These are phyloP conservation scores for Rhodotorula sp. DNA, from an alignment of 1,284 basidiomycete species.

Conservation along the genomic window DNA sequence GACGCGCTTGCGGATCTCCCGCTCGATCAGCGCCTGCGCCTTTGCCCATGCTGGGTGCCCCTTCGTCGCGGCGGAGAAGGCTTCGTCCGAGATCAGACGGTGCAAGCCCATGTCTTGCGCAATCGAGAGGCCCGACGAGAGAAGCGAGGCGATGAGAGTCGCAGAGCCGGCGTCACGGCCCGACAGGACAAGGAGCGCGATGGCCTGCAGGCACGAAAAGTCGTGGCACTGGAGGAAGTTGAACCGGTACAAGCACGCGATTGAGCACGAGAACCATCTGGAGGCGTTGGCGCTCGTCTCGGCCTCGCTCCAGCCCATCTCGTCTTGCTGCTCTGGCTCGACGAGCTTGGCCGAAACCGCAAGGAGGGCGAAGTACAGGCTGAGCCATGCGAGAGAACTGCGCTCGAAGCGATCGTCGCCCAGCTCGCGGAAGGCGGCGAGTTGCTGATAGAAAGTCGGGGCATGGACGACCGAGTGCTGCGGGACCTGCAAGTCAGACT, in stretches of 20 bases:
- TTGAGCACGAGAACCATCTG: constrained; percentile 27
- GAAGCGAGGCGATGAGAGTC: constrained; percentile 38
- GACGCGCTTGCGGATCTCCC: constrained; percentile 37
- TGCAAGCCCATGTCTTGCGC: constrained; percentile 38
- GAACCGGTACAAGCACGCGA: constrained; percentile 33
- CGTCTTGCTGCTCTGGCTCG: constrained; percentile 2
- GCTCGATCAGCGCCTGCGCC: constrained; percentile 29
- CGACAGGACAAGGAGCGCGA: constrained; percentile 34
- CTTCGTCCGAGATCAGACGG: constrained; percentile 25
- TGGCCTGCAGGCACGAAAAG: constrained; percentile 33
- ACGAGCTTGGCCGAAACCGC: constrained; percentile 31
- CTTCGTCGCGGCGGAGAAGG: constrained; percentile 15
- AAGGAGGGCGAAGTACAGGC: constrained; percentile 36
- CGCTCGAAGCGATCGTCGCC: constrained; percentile 22
- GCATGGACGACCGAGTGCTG: constrained; percentile 36
- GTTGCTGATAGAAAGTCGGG: constrained; percentile 24
- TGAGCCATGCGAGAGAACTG: constrained; percentile 33
- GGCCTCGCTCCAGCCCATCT: constrained; percentile 23
- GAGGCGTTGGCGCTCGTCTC: constrained; percentile 14
- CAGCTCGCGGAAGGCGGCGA: constrained; percentile 27
- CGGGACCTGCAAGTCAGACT: too few relatives aligned
- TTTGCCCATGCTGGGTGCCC: constrained; percentile 4
- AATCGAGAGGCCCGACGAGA: constrained; percentile 36
- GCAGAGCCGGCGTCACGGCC: constrained; percentile 35
- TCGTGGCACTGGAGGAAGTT: constrained; percentile 37